Evolutionary conservation across 164 flowering plant species (phyloP), one percentile per base, ranked within the genome.

Genomic region (Platanus orientalis): DNA sequence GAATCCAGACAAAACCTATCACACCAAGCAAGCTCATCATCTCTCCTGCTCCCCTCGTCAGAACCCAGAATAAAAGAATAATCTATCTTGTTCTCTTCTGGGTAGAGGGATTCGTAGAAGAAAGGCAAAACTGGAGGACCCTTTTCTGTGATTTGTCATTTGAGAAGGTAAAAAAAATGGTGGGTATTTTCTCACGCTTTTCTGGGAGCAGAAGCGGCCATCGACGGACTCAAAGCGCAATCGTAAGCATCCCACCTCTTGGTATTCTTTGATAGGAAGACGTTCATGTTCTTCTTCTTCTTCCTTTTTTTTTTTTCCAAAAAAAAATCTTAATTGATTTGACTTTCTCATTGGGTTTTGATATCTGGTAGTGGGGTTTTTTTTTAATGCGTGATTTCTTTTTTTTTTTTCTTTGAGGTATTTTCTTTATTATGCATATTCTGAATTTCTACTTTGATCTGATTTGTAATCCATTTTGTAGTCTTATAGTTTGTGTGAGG

Each of bases 111-210:
- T 7, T 0, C 5, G 19, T 4, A 19, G n/a, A 45, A 45, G 49
- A 45, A 45, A 45, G 49, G 49, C 21, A 16, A 45, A 19, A 45
- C 16, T 45, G 20, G 49, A 45, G 16, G 21, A 45, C 42, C 42
- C 39, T 32, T 36, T 36, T 14, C 19, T 16, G 21, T 6, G 6
- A 13, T 36, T 36, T 7, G 42, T 3, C 13, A 34, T 20, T 34
- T 34, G 27, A 55, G 39, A 20, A 54, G 34, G 10, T 10, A 53
- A 29, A 42, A 59, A 68, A 63, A 17, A 89, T 92, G 96, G 92
- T 89, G 80, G 89, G 98, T 42, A 67, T 92, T 69, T 92, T 92
- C 71, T 92, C 98, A 7, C 76, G 82, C 60, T 82, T 91, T 57
- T 77, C 88, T 50, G 82, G 54, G 26, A 59, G 76, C 47, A 80